phyloP scores from a whole-genome alignment of 305 asterid genomes.

The Solanum hybrid region DNA sequence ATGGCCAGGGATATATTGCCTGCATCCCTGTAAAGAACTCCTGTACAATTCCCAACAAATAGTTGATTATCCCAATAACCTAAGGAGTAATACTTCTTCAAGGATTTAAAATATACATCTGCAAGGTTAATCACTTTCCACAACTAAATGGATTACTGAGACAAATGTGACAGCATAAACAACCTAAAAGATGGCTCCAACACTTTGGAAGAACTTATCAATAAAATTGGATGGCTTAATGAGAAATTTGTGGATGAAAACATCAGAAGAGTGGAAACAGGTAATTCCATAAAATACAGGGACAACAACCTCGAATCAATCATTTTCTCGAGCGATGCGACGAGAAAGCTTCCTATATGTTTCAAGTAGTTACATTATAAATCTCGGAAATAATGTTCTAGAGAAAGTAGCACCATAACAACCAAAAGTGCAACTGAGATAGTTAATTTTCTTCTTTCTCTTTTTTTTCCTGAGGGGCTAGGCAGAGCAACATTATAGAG shows the following conservation, averaged over 20 bases:
- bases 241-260: neutral
- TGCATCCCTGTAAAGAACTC: constrained; percentile 98
- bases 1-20: constrained; percentile 91
- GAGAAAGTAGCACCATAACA: neutral
- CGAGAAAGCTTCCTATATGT: neutral
- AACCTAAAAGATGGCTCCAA: neutral
- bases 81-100: neutral
- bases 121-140: neutral
- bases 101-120: neutral
- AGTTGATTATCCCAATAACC: neutral
- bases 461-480: neutral
- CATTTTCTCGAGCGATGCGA: neutral
- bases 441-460: neutral
- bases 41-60: constrained; percentile 27
- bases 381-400: neutral
- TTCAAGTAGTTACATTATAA: neutral
- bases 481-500: neutral
- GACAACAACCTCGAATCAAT: neutral
- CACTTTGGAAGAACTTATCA: neutral
- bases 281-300: neutral
- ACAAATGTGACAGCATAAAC: neutral
- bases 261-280: neutral
- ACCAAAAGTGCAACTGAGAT: neutral
- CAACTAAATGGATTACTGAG: neutral
- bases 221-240: neutral